These are phyloP conservation scores for Kokia cookei DNA, from an alignment of 441 rosid species.

Conservation along the genomic window DNA sequence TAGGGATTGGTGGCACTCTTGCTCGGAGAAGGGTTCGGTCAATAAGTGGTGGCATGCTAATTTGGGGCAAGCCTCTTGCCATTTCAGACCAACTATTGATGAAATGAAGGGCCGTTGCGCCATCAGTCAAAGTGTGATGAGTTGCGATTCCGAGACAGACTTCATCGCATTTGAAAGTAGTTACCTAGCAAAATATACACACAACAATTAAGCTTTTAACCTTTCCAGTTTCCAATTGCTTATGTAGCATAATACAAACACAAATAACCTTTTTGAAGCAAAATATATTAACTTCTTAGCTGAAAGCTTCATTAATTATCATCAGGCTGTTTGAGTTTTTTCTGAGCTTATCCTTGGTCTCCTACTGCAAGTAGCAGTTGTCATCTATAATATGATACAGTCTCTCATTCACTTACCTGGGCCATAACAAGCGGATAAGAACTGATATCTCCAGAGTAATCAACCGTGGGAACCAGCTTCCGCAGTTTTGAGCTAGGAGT, in stretches of 20 bases:
- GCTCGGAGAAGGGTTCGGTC: conserved; percentile 11
- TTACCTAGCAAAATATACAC: conserved; percentile 10
- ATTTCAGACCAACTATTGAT: conserved; percentile 17
- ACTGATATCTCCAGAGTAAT: conserved; percentile 17
- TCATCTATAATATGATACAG: no score
- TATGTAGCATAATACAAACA: neutral
- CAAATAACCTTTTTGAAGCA: neutral
- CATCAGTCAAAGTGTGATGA: conserved; percentile 21
- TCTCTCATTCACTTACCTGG: conserved; percentile 15
- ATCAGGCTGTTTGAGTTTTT: no score
- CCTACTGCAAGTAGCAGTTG: no score
- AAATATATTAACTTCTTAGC: neutral
- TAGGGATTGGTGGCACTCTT: conserved; percentile 3
- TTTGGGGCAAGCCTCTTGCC: conserved; percentile 9
- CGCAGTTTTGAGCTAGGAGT: conserved; percentile 8
- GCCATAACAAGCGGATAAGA: conserved; percentile 16
- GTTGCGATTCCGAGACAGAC: conserved; percentile 12
- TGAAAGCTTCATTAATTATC: no score
- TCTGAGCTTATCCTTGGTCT: no score
- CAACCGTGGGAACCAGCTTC: conserved; percentile 21
- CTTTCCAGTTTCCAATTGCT: neutral
- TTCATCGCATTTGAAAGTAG: conserved; percentile 25
- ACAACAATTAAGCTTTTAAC: no score
- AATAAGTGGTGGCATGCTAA: neutral
- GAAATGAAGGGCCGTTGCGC: neutral